Conservation (phyloP, 179 eudicot species). For the Actinidia chinensis region DNA sequence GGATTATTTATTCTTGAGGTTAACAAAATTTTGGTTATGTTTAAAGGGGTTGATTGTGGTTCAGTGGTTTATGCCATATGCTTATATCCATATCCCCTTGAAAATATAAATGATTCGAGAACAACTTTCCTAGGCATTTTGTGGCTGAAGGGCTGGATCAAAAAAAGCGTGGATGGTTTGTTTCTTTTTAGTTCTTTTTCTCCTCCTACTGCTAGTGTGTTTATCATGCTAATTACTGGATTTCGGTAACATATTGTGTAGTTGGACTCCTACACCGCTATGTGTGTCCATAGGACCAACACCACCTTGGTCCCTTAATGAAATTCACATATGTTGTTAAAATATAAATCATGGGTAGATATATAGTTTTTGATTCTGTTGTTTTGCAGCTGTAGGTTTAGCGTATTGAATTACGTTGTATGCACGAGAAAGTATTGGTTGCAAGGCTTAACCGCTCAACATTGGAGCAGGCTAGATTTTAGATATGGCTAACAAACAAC, state of each 20-base stretch:
- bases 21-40: not conserved
- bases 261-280: no score
- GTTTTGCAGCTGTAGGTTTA: no score
- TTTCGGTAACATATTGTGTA: not conserved
- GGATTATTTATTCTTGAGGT: not conserved
- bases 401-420: no score
- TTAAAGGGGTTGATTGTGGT: conserved; percentile 98
- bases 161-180: conserved; percentile 97
- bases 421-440: no score
- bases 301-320: no score
- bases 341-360: no score
- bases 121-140: conserved; percentile 90
- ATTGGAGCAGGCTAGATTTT: no score
- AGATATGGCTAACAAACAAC: no score
- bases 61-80: conserved; percentile 99
- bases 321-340: no score
- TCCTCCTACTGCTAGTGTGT: not conserved
- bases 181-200: conserved; percentile 23
- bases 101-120: conserved; percentile 79
- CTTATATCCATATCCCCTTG: conserved; percentile 96
- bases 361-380: no score
- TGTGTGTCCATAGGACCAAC: no score
- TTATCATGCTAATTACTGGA: not conserved
- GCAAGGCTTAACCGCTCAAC: no score
- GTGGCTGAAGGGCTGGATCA: conserved; percentile 99